Evolutionary conservation across 1,139 yeast species (phyloP).

Genomic region (Sugiyamaella novakii): DNA sequence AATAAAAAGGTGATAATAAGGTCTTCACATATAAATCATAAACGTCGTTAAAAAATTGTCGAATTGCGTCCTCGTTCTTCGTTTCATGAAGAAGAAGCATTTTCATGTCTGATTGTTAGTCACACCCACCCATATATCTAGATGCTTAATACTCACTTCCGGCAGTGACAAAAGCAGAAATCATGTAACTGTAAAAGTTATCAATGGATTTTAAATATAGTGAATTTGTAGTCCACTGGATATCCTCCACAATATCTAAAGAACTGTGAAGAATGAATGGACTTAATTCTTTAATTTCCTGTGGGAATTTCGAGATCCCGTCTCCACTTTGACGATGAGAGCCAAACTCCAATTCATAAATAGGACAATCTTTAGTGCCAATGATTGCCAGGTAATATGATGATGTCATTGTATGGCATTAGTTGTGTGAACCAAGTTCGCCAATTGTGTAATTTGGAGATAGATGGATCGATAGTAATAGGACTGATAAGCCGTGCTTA

Average conservation of each 20-base stretch:
- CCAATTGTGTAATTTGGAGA: too few relatives aligned
- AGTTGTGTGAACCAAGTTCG: too few relatives aligned
- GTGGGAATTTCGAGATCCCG: slow-evolving; percentile 66
- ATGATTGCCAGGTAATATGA: slow-evolving; percentile 78
- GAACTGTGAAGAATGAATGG: slow-evolving; percentile 90
- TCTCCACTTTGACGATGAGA: slow-evolving; percentile 66
- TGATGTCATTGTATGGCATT: too few relatives aligned
- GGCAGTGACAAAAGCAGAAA: slow-evolving; percentile 84
- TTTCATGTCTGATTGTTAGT: slow-evolving; percentile 53
- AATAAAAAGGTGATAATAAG: slow-evolving; percentile 82
- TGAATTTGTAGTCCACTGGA: slow-evolving; percentile 73
- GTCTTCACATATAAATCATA: slow-evolving; percentile 89
- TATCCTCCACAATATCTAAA: slow-evolving; percentile 83
- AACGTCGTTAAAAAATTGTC: slow-evolving; percentile 80
- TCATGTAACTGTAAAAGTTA: slow-evolving; percentile 76
- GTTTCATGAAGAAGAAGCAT: slow-evolving; percentile 75
- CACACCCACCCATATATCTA: too few relatives aligned
- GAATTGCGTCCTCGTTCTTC: slow-evolving; percentile 68
- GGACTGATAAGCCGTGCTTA: too few relatives aligned
- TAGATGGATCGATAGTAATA: too few relatives aligned
- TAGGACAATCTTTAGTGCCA: slow-evolving; percentile 83
- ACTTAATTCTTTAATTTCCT: slow-evolving; percentile 72
- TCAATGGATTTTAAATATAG: slow-evolving; percentile 78
- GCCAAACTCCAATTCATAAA: slow-evolving; percentile 87
- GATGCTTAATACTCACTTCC: slow-evolving; percentile 62